A percentile compares a stretch with the other conserved stretches of the same genome.
phyloP scores from a whole-genome alignment of 2,329 filamentous ascomycete genomes.

The Pseudocercospora crystallina region DNA sequence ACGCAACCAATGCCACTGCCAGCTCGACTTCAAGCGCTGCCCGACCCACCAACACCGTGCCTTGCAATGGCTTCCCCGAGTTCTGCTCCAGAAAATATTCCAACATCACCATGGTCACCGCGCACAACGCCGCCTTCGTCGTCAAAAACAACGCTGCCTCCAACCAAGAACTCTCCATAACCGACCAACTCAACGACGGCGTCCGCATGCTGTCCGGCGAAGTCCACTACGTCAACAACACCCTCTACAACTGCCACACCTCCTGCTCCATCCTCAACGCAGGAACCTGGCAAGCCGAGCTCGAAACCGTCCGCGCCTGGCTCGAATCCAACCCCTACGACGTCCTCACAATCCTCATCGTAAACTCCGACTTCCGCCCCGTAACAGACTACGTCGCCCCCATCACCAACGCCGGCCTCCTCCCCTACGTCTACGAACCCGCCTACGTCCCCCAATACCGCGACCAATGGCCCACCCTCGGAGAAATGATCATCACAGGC shows the following conservation, averaged over 20 bases:
- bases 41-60: conserved; percentile 66
- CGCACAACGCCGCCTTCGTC: conserved; percentile 81
- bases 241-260: conserved; percentile 79
- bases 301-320: conserved; percentile 70
- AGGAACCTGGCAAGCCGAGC: conserved; percentile 73
- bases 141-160: conserved; percentile 68
- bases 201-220: conserved; percentile 64
- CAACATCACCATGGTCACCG: conserved; percentile 76
- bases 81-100: conserved; percentile 75
- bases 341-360: conserved; percentile 81
- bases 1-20: conserved; percentile 25
- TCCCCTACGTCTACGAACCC: conserved; percentile 72
- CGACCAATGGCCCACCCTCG: conserved; percentile 80
- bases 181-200: conserved; percentile 74
- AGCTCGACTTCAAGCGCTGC: conserved; percentile 23
- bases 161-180: conserved; percentile 70
- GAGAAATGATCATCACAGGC: conserved; percentile 65
- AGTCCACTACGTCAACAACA: conserved; percentile 55
- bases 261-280: conserved; percentile 78
- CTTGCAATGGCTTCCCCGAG: conserved; percentile 73
- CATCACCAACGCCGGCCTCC: conserved; percentile 70
- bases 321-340: conserved; percentile 77
- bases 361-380: conserved; percentile 75
- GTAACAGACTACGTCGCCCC: conserved; percentile 64
- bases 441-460: conserved; percentile 68